These are phyloP conservation scores for Pyrus pyrifolia DNA, from an alignment of 306 rosid genomes.

Conservation along the genomic window DNA sequence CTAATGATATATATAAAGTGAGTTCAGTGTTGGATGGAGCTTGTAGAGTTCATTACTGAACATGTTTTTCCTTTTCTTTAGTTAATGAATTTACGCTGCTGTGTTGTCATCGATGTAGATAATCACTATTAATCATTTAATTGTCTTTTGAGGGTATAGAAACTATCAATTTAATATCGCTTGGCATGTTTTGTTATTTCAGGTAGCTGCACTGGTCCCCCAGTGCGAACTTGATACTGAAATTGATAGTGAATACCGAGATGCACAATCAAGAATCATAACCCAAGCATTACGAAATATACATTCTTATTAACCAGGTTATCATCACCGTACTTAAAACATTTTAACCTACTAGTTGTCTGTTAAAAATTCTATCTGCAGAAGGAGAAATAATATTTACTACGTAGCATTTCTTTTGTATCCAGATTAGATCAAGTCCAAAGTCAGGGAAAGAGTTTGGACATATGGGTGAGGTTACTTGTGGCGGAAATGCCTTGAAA, in stretches of 20 bases:
- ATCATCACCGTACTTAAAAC: constrained; percentile 4
- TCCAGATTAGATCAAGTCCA: constrained; percentile 55
- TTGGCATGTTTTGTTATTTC: constrained; percentile 3
- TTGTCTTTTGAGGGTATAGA: neutral
- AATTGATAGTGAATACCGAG: constrained; percentile 31
- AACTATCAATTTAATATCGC: neutral
- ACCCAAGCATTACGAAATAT: constrained; percentile 72
- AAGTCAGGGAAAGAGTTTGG: constrained; percentile 36
- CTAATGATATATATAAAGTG: neutral
- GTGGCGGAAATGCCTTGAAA: constrained; percentile 88
- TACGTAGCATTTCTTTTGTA: constrained; percentile 7
- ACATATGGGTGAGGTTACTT: constrained; percentile 58
- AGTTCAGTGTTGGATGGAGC: neutral
- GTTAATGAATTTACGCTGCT: neutral
- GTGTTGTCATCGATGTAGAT: neutral
- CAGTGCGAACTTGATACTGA: constrained; percentile 57
- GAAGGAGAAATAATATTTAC: constrained; percentile 5
- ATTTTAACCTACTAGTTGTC: neutral
- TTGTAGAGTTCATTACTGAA: neutral
- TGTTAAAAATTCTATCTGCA: neutral
- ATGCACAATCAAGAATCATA: constrained; percentile 54
- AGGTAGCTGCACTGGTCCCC: constrained; percentile 95
- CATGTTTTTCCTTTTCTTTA: neutral
- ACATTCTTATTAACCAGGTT: constrained; percentile 68
- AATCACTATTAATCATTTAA: neutral